Evolutionary conservation across 2,329 filamentous ascomycete species (phyloP), one percentile per base, ranked within the genome.

Genomic region (Exserohilum turcica): DNA sequence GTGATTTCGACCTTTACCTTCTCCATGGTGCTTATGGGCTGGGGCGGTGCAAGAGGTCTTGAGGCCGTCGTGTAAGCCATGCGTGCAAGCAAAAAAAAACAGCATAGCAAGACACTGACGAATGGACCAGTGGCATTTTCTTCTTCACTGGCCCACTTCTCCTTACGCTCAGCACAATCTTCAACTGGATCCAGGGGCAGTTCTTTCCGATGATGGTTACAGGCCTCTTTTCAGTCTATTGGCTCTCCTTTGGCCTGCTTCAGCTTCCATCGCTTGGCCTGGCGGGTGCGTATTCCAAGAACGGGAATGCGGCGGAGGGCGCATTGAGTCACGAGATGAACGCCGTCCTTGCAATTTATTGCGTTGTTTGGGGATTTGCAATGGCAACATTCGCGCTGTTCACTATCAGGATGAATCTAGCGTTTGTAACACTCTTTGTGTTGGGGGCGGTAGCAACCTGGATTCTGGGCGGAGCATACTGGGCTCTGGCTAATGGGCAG

Each of bases 331-430:
- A 75, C 10, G 78, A 77, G 44, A 82, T 77, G 70, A 84, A 82
- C 53, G 72, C 78, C 0, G 77, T 74, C 1, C 71, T 84, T 21
- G 80, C 74, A 0, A 59, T 83, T 3, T 82, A 82, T 59, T 69
- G 82, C 3, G 68, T 82, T 5, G 77, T 82, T 3, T 83, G 80
- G 80, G 80, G 80, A 0, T 82, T 82, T 36, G 80, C 79, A 8
- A 66, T 83, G 13, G 76, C 79, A 24, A 82, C 80, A 0, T 82
- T 80, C 51, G 81, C 79, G 63, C 66, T 82, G 40, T 82, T 83
- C 56, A 79, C 80, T 0, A 67, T 80, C 15, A 77, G 78, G 64
- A 82, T 81, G 43, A 83, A 83, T 59, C 57, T 69, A 2, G 77
- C 82, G 1, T 82, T 83, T 52, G 77, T 79, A 0, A 48, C 71